A percentile compares a stretch with the other conserved stretches of the same genome.
Evolutionary conservation across 768 basidiomycete species (phyloP).

Genomic region (Agaricus subrufescens): DNA sequence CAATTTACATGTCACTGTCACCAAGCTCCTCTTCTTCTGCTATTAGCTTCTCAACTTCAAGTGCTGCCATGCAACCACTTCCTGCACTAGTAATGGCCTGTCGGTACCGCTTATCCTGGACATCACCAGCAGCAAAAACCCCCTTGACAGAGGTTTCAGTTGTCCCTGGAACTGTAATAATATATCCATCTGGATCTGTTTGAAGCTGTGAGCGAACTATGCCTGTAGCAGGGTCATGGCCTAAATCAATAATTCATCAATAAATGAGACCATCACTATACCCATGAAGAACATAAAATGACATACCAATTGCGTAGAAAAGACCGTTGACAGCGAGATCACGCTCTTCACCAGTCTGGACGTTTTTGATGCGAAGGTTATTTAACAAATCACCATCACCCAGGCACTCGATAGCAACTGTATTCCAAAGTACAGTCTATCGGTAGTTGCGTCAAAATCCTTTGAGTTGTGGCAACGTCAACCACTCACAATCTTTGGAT

Average conservation of each 20-base stretch:
- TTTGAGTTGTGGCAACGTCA: not conserved
- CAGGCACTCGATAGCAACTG: constrained; percentile 86
- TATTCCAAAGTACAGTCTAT: constrained; percentile 88
- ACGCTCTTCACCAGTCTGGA: constrained; percentile 72
- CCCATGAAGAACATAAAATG: constrained; percentile 12
- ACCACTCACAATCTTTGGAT: constrained; percentile 80
- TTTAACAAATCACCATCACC: constrained; percentile 94
- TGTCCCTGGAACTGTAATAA: constrained; percentile 93
- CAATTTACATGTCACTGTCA: constrained; percentile 11
- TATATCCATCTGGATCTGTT: constrained; percentile 92
- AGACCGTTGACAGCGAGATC: constrained; percentile 88
- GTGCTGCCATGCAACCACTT: constrained; percentile 94
- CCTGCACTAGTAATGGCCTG: constrained; percentile 94
- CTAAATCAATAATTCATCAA: constrained; percentile 20
- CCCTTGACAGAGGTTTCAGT: constrained; percentile 92
- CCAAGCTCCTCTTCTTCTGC: constrained; percentile 81
- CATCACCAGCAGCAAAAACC: constrained; percentile 98
- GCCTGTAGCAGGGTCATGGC: constrained; percentile 88
- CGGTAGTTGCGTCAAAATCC: not conserved
- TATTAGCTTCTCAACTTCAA: constrained; percentile 90
- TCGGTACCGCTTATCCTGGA: constrained; percentile 94
- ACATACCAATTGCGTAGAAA: constrained; percentile 87
- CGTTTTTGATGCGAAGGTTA: constrained; percentile 80
- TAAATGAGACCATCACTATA: constrained; percentile 1
- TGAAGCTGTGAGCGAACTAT: constrained; percentile 86